Conservation (phyloP, 345 rosid species). For the Dipteronia sinensis region DNA sequence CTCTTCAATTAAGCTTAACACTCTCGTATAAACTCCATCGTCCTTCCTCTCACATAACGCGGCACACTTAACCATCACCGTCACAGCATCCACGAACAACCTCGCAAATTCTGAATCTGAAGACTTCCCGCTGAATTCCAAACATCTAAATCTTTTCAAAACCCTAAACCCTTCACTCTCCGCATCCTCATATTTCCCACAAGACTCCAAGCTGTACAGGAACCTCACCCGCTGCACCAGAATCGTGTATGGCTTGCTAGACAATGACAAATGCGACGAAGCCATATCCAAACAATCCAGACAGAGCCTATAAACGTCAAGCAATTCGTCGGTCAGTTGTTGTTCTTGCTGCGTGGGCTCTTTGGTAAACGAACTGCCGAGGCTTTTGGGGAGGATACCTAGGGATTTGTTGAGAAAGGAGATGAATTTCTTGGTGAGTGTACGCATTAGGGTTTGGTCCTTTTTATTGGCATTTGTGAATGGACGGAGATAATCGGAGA, state of each 20-base stretch:
- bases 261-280: conserved; percentile 68
- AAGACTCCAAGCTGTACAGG: conserved; percentile 52
- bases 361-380: conserved; percentile 35
- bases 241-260: conserved; percentile 57
- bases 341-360: not conserved
- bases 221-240: conserved; percentile 58
- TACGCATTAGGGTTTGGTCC: conserved; percentile 42
- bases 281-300: conserved; percentile 65
- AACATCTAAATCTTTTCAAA: conserved; percentile 50
- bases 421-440: conserved; percentile 74
- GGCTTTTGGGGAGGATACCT: conserved; percentile 71
- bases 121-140: conserved; percentile 22
- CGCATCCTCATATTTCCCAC: conserved; percentile 51
- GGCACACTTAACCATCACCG: conserved; percentile 47
- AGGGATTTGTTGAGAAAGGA: conserved; percentile 74
- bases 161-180: conserved; percentile 47
- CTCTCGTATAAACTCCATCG: conserved; percentile 36
- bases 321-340: conserved; percentile 26
- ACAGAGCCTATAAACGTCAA: conserved; percentile 59
- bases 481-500: conserved; percentile 63
- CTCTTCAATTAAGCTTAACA: conserved; percentile 56
- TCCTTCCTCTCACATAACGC: conserved; percentile 49
- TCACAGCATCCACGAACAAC: conserved; percentile 61
- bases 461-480: conserved; percentile 42
- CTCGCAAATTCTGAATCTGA: conserved; percentile 51